phyloP scores from a whole-genome alignment of 805 yeast species.

The Naumovozyma baii region DNA sequence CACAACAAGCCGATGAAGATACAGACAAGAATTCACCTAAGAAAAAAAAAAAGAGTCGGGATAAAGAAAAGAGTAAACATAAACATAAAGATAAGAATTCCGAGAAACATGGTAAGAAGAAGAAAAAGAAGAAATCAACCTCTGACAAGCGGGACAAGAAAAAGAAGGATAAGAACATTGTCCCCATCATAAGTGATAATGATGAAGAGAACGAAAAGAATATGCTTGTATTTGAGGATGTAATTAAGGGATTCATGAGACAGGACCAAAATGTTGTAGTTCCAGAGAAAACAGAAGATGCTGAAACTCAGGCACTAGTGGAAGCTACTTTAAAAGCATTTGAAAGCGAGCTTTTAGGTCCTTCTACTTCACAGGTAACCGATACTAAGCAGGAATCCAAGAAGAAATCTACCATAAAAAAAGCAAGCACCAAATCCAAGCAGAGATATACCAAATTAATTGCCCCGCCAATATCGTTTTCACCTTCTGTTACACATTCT shows the following conservation, averaged over 20 bases:
- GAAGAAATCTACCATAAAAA: constrained; percentile 9
- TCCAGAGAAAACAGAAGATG: constrained; percentile 10
- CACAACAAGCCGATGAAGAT: constrained; percentile 8
- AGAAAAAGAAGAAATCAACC: constrained; percentile 5
- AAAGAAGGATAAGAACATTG: constrained; percentile 1
- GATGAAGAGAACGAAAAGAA: constrained; percentile 9
- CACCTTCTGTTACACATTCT: constrained; percentile 4
- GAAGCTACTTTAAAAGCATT: constrained; percentile 29
- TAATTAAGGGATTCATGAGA: constrained; percentile 24
- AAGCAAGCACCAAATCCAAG: constrained; percentile 6
- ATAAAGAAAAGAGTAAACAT: constrained; percentile 13
- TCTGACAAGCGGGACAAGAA: constrained; percentile 4
- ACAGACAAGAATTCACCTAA: constrained; percentile 9
- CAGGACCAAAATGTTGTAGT: constrained; percentile 7
- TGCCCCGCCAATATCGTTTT: not conserved
- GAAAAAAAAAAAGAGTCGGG: constrained; percentile 16
- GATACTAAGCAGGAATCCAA: constrained; percentile 4
- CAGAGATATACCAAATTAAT: not conserved
- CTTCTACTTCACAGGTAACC: constrained; percentile 4
- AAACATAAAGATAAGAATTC: constrained; percentile 6
- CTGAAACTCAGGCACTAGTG: constrained; percentile 28
- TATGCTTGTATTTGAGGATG: constrained; percentile 24
- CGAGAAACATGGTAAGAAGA: constrained; percentile 6
- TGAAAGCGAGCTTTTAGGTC: constrained; percentile 22
- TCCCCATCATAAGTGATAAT: not conserved